Conservation (phyloP, 1,284 basidiomycete genomes). For the Rhodotorula sp. region DNA sequence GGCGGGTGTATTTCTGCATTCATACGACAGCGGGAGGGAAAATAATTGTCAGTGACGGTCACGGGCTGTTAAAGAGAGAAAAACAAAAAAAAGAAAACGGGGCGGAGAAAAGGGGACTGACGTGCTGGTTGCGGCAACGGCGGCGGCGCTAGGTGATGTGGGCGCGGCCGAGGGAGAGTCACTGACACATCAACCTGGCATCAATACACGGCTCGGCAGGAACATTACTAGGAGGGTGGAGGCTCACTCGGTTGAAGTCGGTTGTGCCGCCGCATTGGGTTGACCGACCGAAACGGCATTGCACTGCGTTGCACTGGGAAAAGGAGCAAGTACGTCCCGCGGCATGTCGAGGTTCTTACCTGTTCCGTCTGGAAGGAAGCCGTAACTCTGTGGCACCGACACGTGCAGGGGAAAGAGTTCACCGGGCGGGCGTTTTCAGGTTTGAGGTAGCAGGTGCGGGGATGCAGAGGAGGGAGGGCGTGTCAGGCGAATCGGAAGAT, state of each 20-base stretch:
- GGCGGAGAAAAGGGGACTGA: no score
- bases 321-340: constrained; percentile 29
- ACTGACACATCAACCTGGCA: no score
- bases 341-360: constrained; percentile 40
- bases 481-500: not conserved
- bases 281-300: constrained; percentile 7
- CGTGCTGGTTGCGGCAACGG: not conserved
- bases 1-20: not conserved
- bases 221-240: not conserved
- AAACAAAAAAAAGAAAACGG: no score
- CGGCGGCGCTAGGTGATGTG: not conserved
- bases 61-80: no score
- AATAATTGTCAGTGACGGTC: not conserved
- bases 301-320: constrained; percentile 29
- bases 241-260: not conserved
- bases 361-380: constrained; percentile 40
- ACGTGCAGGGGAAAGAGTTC: not conserved
- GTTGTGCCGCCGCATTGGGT: not conserved
- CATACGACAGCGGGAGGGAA: not conserved
- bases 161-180: not conserved
- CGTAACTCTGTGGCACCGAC: constrained; percentile 22
- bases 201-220: not conserved
- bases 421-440: not conserved
- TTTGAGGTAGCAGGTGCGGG: no score
- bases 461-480: no score